Evolutionary conservation across 192 early-diverging fungal species (phyloP).

Genomic region (Coemansia sp.): DNA sequence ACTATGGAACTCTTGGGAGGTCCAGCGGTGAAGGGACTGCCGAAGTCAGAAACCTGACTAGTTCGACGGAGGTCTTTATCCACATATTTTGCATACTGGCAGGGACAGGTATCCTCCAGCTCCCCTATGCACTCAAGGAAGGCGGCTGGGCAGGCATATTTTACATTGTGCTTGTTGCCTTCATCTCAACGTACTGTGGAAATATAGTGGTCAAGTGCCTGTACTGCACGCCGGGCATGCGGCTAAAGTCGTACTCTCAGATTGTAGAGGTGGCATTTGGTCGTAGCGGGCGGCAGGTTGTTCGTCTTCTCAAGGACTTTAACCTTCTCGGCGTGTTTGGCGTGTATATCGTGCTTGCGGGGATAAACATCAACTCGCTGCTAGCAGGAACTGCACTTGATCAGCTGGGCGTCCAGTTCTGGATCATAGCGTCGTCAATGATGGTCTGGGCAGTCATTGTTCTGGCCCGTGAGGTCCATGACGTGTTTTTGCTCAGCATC

Average conservation of each 20-base stretch:
- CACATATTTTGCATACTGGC: slow-evolving; percentile 68
- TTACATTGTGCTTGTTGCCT: slow-evolving; percentile 66
- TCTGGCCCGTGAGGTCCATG: slow-evolving; percentile 72
- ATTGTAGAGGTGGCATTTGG: slow-evolving; percentile 76
- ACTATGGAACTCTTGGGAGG: too few species aligned
- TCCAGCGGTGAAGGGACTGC: not conserved
- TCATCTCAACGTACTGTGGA: slow-evolving; percentile 70
- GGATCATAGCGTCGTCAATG: slow-evolving; percentile 63
- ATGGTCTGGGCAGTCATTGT: slow-evolving; percentile 73
- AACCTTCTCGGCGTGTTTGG: slow-evolving; percentile 65
- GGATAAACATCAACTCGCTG: slow-evolving; percentile 64
- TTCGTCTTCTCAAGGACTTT: slow-evolving; percentile 58
- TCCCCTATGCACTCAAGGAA: slow-evolving; percentile 74
- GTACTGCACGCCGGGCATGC: slow-evolving; percentile 63
- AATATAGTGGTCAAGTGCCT: slow-evolving; percentile 70
- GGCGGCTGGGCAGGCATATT: slow-evolving; percentile 75
- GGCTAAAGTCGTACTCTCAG: slow-evolving; percentile 61
- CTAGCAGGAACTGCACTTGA: slow-evolving; percentile 35
- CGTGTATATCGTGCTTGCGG: slow-evolving; percentile 74
- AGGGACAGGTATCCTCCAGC: slow-evolving; percentile 77
- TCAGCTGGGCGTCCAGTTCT: slow-evolving; percentile 52
- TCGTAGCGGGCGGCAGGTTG: slow-evolving; percentile 54
- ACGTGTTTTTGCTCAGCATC: slow-evolving; percentile 70
- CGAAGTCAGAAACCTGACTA: slow-evolving; percentile 14
- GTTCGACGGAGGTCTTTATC: slow-evolving; percentile 43